Evolutionary conservation across 495 filamentous ascomycete genomes (phyloP).

Genomic region (Extremus antarcticus): DNA sequence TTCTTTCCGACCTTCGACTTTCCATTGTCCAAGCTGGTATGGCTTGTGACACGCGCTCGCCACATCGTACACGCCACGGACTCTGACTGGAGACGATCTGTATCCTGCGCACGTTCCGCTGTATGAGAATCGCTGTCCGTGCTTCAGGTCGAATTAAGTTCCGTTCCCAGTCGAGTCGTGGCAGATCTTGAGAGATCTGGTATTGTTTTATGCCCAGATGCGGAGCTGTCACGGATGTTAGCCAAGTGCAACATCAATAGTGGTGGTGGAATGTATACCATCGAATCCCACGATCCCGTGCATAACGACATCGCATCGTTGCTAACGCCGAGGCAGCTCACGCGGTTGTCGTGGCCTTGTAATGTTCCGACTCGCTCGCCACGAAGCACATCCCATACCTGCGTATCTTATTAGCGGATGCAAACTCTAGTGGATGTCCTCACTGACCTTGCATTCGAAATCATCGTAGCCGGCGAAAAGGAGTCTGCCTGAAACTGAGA

Average conservation of each 20-base stretch:
- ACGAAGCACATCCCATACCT: slow-evolving; percentile 97
- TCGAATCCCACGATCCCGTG: slow-evolving; percentile 98
- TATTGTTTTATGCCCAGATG: slow-evolving; percentile 23
- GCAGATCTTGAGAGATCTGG: neutral
- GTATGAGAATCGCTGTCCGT: too few species aligned
- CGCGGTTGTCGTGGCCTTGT: slow-evolving; percentile 94
- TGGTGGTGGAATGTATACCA: slow-evolving; percentile 56
- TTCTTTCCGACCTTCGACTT: neutral
- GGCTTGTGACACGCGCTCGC: neutral
- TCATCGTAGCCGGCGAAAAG: slow-evolving; percentile 98
- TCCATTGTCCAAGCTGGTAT: neutral
- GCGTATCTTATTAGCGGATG: neutral
- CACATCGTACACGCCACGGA: neutral
- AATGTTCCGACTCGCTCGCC: slow-evolving; percentile 94
- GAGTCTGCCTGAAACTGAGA: slow-evolving; percentile 90
- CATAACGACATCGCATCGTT: slow-evolving; percentile 98
- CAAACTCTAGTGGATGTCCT: slow-evolving; percentile 19
- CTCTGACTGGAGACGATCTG: neutral
- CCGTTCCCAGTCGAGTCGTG: neutral
- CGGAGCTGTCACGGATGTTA: slow-evolving; percentile 25
- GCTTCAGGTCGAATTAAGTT: too few species aligned
- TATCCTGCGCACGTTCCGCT: too few species aligned
- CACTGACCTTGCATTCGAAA: slow-evolving; percentile 97
- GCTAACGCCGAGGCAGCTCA: slow-evolving; percentile 95
- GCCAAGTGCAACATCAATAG: neutral